Evolutionary conservation across 306 rosid genomes (phyloP).

Genomic region (Trichosanthes cucumerina): DNA sequence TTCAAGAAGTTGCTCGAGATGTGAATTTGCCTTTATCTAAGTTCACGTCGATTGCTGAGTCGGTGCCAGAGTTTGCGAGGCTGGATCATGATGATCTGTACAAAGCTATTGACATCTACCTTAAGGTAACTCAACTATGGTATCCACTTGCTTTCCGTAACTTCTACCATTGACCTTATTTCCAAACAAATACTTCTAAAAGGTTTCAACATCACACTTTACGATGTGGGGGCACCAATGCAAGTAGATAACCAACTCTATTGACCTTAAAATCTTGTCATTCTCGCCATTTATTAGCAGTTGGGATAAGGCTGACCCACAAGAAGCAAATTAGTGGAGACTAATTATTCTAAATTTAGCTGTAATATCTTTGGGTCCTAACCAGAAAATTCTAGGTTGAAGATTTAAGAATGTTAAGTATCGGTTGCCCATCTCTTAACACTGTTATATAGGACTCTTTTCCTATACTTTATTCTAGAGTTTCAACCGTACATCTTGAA

Average conservation of each 20-base stretch:
- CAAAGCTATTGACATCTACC: slow-evolving; percentile 84
- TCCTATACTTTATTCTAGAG: background rate
- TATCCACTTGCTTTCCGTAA: slow-evolving; percentile 5
- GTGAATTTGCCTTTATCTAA: slow-evolving; percentile 57
- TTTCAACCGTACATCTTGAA: background rate
- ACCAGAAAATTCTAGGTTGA: background rate
- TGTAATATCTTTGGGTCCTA: background rate
- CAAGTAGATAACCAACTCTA: slow-evolving; percentile 76
- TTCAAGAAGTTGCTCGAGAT: slow-evolving; percentile 77
- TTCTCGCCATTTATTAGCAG: slow-evolving; percentile 30
- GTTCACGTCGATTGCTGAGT: slow-evolving; percentile 67
- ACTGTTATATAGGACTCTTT: background rate
- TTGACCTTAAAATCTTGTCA: slow-evolving; percentile 83
- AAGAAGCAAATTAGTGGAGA: slow-evolving; percentile 16
- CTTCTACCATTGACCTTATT: slow-evolving; percentile 15
- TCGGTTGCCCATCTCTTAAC: background rate
- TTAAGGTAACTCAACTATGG: slow-evolving; percentile 48
- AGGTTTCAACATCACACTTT: slow-evolving; percentile 34
- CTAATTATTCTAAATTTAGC: slow-evolving; percentile 4
- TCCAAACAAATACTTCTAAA: slow-evolving; percentile 6
- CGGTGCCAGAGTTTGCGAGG: slow-evolving; percentile 87
- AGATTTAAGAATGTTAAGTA: background rate
- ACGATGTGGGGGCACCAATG: slow-evolving; percentile 38
- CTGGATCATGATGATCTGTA: slow-evolving; percentile 93
- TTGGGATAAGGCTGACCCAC: slow-evolving; percentile 58